Conservation (phyloP, 1,284 basidiomycete species). For the Kwoniella shivajii region DNA sequence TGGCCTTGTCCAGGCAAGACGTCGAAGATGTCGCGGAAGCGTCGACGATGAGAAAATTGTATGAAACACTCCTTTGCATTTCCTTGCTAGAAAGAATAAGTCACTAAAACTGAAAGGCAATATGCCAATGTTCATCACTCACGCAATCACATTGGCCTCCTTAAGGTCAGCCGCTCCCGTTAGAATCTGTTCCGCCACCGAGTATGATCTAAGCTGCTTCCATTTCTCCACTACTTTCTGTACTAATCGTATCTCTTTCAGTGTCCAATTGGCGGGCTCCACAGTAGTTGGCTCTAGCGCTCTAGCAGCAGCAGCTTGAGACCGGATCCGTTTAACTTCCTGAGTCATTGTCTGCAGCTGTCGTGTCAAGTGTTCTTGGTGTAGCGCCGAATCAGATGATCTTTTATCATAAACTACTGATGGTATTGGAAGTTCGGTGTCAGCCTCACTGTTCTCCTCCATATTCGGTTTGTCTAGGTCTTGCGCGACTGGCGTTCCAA, state of each 20-base stretch:
- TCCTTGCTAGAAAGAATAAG: too few relatives aligned
- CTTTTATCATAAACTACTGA: constrained; percentile 38
- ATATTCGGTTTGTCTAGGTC: constrained; percentile 19
- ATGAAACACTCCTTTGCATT: constrained; percentile 79
- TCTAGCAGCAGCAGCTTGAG: constrained; percentile 72
- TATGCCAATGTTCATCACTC: too few relatives aligned
- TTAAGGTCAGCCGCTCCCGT: constrained; percentile 84
- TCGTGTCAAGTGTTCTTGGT: constrained; percentile 88
- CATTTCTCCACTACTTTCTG: constrained; percentile 78
- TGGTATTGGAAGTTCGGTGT: constrained; percentile 17
- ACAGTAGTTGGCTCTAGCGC: constrained; percentile 63
- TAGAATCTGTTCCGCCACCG: constrained; percentile 87
- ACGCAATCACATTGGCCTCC: constrained; percentile 94
- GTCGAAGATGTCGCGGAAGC: constrained; percentile 61
- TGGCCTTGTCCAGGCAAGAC: constrained; percentile 82
- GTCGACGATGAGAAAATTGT: constrained; percentile 88
- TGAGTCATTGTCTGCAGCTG: constrained; percentile 76
- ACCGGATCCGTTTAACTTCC: constrained; percentile 79
- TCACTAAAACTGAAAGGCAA: too few relatives aligned
- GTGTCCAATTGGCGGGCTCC: constrained; percentile 77
- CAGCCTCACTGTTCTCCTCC: constrained; percentile 24
- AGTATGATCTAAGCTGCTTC: constrained; percentile 78
- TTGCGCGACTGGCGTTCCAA: constrained; percentile 26
- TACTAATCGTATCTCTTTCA: constrained; percentile 76
- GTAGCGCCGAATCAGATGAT: constrained; percentile 77